Percentiles rank a stretch among this genome's conserved stretches.
phyloP scores from a whole-genome alignment of 805 yeast genomes.

The Yarrowia bubula region DNA sequence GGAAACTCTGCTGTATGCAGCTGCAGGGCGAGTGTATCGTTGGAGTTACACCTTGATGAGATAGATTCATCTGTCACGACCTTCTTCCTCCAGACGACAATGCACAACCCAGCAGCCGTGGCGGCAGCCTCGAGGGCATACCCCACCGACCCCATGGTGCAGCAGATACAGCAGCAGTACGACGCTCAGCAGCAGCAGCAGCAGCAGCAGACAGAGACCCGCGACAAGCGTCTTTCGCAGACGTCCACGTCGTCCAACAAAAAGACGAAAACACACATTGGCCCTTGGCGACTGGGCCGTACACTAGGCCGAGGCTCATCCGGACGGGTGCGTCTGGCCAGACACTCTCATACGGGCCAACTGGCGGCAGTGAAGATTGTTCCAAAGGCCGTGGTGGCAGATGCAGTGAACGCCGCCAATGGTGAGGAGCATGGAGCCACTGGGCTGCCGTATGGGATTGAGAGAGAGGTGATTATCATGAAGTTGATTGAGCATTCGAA shows the following conservation, averaged over 20 bases:
- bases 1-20: slow-evolving; percentile 10
- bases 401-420: slow-evolving; percentile 34
- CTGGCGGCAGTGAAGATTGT: slow-evolving; percentile 96
- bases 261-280: slow-evolving; percentile 62
- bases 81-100: background rate
- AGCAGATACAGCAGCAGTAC: slow-evolving; percentile 11
- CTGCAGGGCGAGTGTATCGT: slow-evolving; percentile 23
- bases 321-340: slow-evolving; percentile 90
- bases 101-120: slow-evolving; percentile 30
- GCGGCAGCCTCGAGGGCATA: slow-evolving; percentile 29
- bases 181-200: background rate
- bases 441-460: slow-evolving; percentile 90
- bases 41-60: slow-evolving; percentile 10
- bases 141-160: slow-evolving; percentile 4
- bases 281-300: slow-evolving; percentile 96
- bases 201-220: slow-evolving; percentile 27
- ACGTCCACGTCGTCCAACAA: slow-evolving; percentile 40
- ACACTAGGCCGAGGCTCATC: slow-evolving; percentile 97
- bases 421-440: slow-evolving; percentile 44
- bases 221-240: slow-evolving; percentile 48
- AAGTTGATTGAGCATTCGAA: slow-evolving; percentile 91
- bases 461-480: slow-evolving; percentile 96
- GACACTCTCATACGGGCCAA: slow-evolving; percentile 78
- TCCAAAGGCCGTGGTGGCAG: slow-evolving; percentile 71
- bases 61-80: background rate